Base-by-base conservation (phyloP, 2,329 filamentous ascomycete species). In the Periconia sp. region DNA sequence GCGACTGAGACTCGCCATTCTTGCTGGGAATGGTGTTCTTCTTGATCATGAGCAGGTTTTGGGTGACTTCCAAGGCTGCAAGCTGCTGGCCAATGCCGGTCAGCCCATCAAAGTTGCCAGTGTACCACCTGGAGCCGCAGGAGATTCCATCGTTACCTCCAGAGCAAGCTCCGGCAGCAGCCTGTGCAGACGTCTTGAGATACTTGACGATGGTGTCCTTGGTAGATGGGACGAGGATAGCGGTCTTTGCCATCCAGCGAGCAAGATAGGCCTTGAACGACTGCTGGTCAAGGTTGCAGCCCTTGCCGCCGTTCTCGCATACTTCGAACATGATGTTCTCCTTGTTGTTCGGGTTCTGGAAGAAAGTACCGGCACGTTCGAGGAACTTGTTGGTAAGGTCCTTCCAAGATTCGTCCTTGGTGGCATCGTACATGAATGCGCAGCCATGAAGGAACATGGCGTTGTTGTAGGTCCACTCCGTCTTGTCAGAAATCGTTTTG, bases 241-340 rank as follows among this genome's bases (percentile, higher is more conserved):
- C 68, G 5, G 73, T 68, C 48, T 77, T 76, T 12, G 68, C 66
- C 43, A 78, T 63, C 82, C 85, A 91, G 31, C 87, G 84, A 18
- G 82, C 71, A 18, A 89, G 74, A 66, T 89, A 90, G 9, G 85
- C 87, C 71, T 91, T 91, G 81, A 90, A 91, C 34, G 79, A 83
- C 58, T 80, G 79, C 71, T 90, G 86, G 66, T 91, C 87, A 50
- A 77, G 77, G 71, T 89, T 81, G 76, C 88, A 92, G 41, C 58
- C 59, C 12, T 56, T 59, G 32, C 57, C 50, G 15, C 61, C 6
- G 68, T 58, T 70, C 71, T 91, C 87, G 71, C 88, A 92, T 21
- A 81, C 79, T 70, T 91, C 87, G 57, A 77, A 80, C 64, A 88
- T 78, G 63, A 89, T 69, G 57, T 79, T 70, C 12, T 72, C 73